Conservation (phyloP, 23 red algal species). For the Gracilaria domingensis region DNA sequence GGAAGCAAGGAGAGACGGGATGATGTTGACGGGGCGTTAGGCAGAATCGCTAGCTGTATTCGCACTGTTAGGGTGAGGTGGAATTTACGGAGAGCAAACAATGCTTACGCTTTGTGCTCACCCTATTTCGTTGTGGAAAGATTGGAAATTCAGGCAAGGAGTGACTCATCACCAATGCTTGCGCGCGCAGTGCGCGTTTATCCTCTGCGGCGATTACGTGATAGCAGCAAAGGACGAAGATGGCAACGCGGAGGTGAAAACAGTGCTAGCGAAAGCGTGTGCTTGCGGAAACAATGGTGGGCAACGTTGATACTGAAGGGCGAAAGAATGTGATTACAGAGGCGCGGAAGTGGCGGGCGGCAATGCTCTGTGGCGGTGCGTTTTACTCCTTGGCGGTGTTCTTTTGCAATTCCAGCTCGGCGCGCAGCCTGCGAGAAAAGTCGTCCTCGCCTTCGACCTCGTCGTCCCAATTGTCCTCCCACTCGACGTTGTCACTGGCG, state of each 20-base stretch:
- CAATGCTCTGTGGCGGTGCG: not conserved
- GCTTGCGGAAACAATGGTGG: too few relatives aligned
- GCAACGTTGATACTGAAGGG: too few relatives aligned
- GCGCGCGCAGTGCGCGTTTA: too few relatives aligned
- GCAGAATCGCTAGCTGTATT: not conserved
- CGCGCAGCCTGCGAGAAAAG: constrained; percentile 77
- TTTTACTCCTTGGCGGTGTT: constrained; percentile 8
- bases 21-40: not conserved
- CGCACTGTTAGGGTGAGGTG: too few relatives aligned
- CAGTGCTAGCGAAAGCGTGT: not conserved
- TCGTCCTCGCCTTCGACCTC: constrained; percentile 82
- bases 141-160: not conserved
- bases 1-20: not conserved
- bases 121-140: too few relatives aligned
- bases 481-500: constrained; percentile 60
- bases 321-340: too few relatives aligned
- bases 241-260: not conserved
- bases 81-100: too few relatives aligned
- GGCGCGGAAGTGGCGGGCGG: too few relatives aligned
- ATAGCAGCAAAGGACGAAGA: not conserved
- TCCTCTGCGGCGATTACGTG: too few relatives aligned
- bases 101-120: too few relatives aligned
- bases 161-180: too few relatives aligned
- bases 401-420: constrained; percentile 59
- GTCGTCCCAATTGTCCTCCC: constrained; percentile 96